Evolutionary conservation across 228 moss, liverwort and hornwort genomes (phyloP).

Genomic region (Sphagnum fallax): DNA sequence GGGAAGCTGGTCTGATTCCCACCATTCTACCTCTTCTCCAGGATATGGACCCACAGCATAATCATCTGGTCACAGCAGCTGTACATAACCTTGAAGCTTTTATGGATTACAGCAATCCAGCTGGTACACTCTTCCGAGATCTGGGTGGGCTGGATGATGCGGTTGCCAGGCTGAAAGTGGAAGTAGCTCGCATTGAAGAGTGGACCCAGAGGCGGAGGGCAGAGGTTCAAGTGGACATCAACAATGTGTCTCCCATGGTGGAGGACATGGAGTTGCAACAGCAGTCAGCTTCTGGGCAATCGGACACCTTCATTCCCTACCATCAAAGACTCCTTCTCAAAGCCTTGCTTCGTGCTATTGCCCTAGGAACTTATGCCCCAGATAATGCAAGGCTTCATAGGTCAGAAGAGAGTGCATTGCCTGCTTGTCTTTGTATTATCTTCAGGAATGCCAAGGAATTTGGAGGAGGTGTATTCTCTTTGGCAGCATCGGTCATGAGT

Average conservation of each 20-base stretch:
- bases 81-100: slow-evolving; percentile 97
- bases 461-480: slow-evolving; percentile 93
- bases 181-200: slow-evolving; percentile 66
- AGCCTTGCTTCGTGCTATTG: slow-evolving; percentile 88
- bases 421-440: slow-evolving; percentile 69
- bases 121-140: slow-evolving; percentile 85
- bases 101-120: slow-evolving; percentile 98
- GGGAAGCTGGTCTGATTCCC: slow-evolving; percentile 94
- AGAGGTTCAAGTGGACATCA: slow-evolving; percentile 37
- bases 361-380: slow-evolving; percentile 86
- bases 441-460: slow-evolving; percentile 93
- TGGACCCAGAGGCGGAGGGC: slow-evolving; percentile 45
- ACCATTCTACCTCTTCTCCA: slow-evolving; percentile 87
- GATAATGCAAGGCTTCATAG: slow-evolving; percentile 71
- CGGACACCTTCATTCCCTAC: slow-evolving; percentile 76
- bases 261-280: slow-evolving; percentile 61
- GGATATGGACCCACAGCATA: slow-evolving; percentile 76
- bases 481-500: slow-evolving; percentile 99
- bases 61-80: slow-evolving; percentile 82
- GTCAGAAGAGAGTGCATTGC: slow-evolving; percentile 83
- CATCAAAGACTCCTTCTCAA: slow-evolving; percentile 87
- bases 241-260: slow-evolving; percentile 72
- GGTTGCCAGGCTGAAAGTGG: slow-evolving; percentile 72
- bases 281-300: slow-evolving; percentile 34
- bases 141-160: slow-evolving; percentile 94